Evolutionary conservation across 2,329 filamentous ascomycete species (phyloP).

Genomic region (Leptographium galeiforme): DNA sequence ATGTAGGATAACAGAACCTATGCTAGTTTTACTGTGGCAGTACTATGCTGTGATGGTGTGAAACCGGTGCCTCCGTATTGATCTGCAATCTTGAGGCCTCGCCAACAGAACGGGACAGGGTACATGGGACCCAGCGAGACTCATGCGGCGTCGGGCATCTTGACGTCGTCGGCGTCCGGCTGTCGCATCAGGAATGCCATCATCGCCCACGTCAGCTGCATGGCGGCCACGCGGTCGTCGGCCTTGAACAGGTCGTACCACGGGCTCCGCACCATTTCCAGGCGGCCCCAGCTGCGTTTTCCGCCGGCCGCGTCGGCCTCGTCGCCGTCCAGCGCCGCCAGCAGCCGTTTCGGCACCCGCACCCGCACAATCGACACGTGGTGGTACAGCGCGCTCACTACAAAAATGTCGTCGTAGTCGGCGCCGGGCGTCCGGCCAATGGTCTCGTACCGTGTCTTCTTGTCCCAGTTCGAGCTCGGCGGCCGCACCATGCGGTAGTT

Average conservation of each 20-base stretch:
- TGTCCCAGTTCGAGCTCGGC: constrained; percentile 46
- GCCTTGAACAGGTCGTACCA: constrained; percentile 49
- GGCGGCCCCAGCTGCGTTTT: constrained; percentile 32
- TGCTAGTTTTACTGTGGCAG: background rate
- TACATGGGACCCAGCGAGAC: too few relatives aligned
- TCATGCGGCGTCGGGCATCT: background rate
- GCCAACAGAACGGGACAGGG: background rate
- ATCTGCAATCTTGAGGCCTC: background rate
- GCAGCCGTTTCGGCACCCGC: constrained; percentile 39
- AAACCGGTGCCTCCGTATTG: too few relatives aligned
- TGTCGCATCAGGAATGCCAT: constrained; percentile 48
- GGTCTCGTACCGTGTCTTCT: constrained; percentile 41
- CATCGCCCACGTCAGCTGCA: constrained; percentile 44
- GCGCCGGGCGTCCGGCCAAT: constrained; percentile 36
- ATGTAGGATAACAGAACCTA: background rate
- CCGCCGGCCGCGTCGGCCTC: background rate
- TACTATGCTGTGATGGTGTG: too few relatives aligned
- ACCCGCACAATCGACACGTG: constrained; percentile 45
- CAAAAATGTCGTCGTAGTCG: constrained; percentile 46
- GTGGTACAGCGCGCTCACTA: constrained; percentile 48
- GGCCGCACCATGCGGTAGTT: constrained; percentile 49
- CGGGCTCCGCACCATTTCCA: constrained; percentile 42
- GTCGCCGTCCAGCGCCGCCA: constrained; percentile 38
- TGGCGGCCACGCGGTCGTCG: constrained; percentile 40
- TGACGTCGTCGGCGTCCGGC: constrained; percentile 9